These are phyloP conservation scores for Diplotaxis tenuifolia DNA, from an alignment of 345 rosid species.

Conservation along the genomic window DNA sequence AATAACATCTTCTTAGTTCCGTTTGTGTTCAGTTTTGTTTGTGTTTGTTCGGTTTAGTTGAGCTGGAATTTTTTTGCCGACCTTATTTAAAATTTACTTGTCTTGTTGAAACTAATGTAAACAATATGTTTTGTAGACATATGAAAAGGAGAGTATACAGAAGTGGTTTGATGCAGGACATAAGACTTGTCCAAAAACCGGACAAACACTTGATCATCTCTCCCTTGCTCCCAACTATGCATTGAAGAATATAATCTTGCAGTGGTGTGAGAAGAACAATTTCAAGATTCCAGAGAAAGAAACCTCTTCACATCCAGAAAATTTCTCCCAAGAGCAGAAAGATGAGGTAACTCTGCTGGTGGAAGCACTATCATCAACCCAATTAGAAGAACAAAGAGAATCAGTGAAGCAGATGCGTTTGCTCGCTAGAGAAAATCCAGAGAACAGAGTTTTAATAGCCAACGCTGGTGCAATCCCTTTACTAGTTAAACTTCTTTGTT, in stretches of 20 bases:
- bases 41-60: too few species aligned
- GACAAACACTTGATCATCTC: conserved; percentile 54
- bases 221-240: conserved; percentile 69
- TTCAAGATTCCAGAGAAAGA: conserved; percentile 50
- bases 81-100: not conserved
- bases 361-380: conserved; percentile 44
- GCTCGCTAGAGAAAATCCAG: conserved; percentile 66
- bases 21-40: too few species aligned
- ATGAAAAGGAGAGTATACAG: conserved; percentile 66
- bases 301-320: not conserved
- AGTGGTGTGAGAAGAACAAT: conserved; percentile 78
- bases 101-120: conserved; percentile 8
- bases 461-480: conserved; percentile 52
- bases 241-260: conserved; percentile 57
- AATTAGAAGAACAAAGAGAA: conserved; percentile 55
- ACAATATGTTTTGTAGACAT: conserved; percentile 45
- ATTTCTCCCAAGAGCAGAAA: conserved; percentile 19
- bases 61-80: too few species aligned
- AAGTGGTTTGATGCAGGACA: conserved; percentile 73
- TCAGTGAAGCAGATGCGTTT: conserved; percentile 59
- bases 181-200: conserved; percentile 73
- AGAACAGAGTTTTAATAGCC: conserved; percentile 57
- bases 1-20: too few species aligned
- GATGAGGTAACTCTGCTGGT: conserved; percentile 46
- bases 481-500: conserved; percentile 53